Conservation (phyloP, 208 protist genomes). For the Crithidia expoeki region DNA sequence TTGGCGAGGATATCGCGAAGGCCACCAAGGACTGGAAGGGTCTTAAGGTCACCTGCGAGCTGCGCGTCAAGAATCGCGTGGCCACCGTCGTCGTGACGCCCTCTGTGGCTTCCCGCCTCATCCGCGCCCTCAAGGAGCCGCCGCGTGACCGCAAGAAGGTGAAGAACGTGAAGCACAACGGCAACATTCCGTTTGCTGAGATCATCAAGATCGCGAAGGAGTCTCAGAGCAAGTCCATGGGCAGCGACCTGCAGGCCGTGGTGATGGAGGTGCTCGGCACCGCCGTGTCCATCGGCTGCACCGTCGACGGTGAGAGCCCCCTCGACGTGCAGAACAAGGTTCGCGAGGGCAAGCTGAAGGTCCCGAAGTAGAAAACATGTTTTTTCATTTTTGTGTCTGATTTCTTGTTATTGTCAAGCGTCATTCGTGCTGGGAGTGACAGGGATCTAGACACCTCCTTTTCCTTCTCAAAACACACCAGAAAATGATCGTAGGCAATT, state of each 20-base stretch:
- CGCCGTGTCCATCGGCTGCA: constrained; percentile 98
- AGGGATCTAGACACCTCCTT: background rate
- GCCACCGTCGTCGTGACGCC: constrained; percentile 97
- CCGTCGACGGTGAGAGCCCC: constrained; percentile 95
- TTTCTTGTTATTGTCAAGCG: background rate
- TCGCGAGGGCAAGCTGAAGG: constrained; percentile 68
- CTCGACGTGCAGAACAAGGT: constrained; percentile 95
- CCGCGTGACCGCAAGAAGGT: constrained; percentile 99
- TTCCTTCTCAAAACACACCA: background rate
- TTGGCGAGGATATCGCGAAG: constrained; percentile 99
- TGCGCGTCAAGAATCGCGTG: constrained; percentile 99
- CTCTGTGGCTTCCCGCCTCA: constrained; percentile 96
- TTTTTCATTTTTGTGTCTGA: constrained; percentile 1
- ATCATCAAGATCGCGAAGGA: constrained; percentile 97
- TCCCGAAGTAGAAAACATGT: constrained; percentile 4
- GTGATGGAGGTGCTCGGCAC: constrained; percentile 99
- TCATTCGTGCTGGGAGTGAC: background rate
- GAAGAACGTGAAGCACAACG: constrained; percentile 99
- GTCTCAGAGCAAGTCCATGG: constrained; percentile 95
- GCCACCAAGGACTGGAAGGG: constrained; percentile 99
- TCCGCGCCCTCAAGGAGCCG: constrained; percentile 99
- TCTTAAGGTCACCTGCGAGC: constrained; percentile 97
- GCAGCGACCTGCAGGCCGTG: constrained; percentile 94
- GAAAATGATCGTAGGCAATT: too few species aligned
- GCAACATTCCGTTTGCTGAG: constrained; percentile 98